These are phyloP conservation scores for Silene latifolia DNA, from an alignment of 148 eudicot species.

Conservation along the genomic window DNA sequence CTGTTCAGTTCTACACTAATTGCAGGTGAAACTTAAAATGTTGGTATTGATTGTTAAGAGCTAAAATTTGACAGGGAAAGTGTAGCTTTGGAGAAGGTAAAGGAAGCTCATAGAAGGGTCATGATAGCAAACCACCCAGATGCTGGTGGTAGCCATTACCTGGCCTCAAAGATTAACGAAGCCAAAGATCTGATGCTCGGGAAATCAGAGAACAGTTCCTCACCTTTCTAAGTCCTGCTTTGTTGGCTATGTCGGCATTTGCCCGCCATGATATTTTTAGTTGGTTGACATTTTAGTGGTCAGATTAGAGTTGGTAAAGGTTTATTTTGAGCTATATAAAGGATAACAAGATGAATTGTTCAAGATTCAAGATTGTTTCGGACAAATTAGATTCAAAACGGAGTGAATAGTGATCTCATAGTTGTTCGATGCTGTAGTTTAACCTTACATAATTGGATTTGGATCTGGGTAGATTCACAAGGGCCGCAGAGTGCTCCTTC, in stretches of 20 bases:
- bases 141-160: slow-evolving; percentile 59
- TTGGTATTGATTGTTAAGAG: background rate
- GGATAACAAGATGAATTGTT: background rate
- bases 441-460: background rate
- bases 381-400: background rate
- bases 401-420: background rate
- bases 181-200: slow-evolving; percentile 51
- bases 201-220: slow-evolving; percentile 32
- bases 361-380: background rate
- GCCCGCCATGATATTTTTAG: background rate
- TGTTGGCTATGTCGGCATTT: background rate
- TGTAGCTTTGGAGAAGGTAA: slow-evolving; percentile 34
- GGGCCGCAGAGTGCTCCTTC: background rate
- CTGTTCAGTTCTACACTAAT: background rate
- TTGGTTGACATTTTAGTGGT: background rate
- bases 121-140: slow-evolving; percentile 59
- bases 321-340: background rate
- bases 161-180: slow-evolving; percentile 55
- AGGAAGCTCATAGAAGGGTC: slow-evolving; percentile 51
- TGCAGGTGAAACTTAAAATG: background rate
- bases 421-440: background rate
- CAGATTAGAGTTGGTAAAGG: background rate
- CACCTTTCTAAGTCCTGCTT: slow-evolving; percentile 32
- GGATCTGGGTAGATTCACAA: background rate
- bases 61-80: slow-evolving; percentile 33